A percentile compares a stretch with the other conserved stretches of the same genome.
These are phyloP conservation scores for Tolypocladium guangdongense DNA, from an alignment of 2,329 filamentous ascomycete genomes.

Conservation along the genomic window DNA sequence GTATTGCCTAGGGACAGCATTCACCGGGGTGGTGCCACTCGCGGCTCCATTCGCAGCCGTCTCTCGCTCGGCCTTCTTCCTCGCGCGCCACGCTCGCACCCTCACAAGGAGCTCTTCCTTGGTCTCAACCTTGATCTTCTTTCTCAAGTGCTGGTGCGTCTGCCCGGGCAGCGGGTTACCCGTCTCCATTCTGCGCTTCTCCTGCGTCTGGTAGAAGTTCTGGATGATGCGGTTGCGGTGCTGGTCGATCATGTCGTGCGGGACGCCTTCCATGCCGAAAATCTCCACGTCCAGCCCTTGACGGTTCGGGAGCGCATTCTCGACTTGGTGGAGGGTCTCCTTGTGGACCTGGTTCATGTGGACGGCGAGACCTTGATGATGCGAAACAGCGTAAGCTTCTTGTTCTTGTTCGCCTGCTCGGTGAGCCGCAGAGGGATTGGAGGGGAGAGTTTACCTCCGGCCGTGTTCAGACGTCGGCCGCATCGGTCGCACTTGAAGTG, in stretches of 20 bases:
- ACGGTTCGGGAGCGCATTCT: constrained; percentile 83
- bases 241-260: constrained; percentile 69
- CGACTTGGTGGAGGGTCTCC: constrained; percentile 74
- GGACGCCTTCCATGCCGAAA: constrained; percentile 96
- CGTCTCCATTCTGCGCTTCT: constrained; percentile 68
- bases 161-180: constrained; percentile 70
- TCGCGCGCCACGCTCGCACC: constrained; percentile 65
- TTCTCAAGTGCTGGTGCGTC: constrained; percentile 52
- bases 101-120: constrained; percentile 70
- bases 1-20: constrained; percentile 41
- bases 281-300: constrained; percentile 86
- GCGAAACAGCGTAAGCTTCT: neutral
- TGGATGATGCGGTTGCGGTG: constrained; percentile 81
- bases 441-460: constrained; percentile 57
- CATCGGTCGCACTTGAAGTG: constrained; percentile 97
- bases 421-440: neutral
- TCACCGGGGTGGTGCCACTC: constrained; percentile 17
- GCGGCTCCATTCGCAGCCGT: constrained; percentile 37
- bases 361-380: constrained; percentile 66
- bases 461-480: constrained; percentile 79
- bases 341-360: constrained; percentile 99
- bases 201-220: constrained; percentile 76
- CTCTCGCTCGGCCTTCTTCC: constrained; percentile 46
- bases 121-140: constrained; percentile 64
- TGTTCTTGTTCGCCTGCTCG: neutral